A percentile compares a stretch with the other conserved stretches of the same genome.
Evolutionary conservation across 192 early-diverging fungal genomes (phyloP).

Genomic region (Umbelopsis vinacea): DNA sequence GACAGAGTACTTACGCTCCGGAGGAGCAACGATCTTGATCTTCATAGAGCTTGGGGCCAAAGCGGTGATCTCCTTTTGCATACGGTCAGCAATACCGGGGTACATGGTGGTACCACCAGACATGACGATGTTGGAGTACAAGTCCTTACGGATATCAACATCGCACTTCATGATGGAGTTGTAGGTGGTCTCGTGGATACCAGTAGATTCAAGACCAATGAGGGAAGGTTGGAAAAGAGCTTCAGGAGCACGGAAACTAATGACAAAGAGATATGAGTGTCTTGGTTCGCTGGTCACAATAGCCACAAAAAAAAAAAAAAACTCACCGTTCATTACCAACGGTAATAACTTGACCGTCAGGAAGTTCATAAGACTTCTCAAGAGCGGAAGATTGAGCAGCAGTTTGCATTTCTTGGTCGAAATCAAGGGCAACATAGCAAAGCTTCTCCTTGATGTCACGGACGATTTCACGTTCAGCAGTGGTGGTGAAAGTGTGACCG

Average conservation of each 20-base stretch:
- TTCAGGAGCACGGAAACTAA: slow-evolving; percentile 91
- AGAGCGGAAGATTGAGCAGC: slow-evolving; percentile 89
- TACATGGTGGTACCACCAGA: slow-evolving; percentile 93
- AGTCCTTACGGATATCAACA: slow-evolving; percentile 94
- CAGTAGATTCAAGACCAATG: slow-evolving; percentile 86
- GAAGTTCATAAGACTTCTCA: slow-evolving; percentile 97
- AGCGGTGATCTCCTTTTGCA: slow-evolving; percentile 96
- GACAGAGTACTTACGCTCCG: slow-evolving; percentile 98
- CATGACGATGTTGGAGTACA: slow-evolving; percentile 96
- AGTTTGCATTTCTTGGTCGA: slow-evolving; percentile 97
- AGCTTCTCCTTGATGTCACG: slow-evolving; percentile 99
- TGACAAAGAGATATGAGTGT: neutral
- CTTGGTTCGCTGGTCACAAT: neutral
- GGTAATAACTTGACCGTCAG: slow-evolving; percentile 98
- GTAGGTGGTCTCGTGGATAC: slow-evolving; percentile 97
- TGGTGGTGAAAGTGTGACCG: slow-evolving; percentile 94
- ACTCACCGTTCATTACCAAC: slow-evolving; percentile 90
- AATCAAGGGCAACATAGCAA: slow-evolving; percentile 97
- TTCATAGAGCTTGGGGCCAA: slow-evolving; percentile 94
- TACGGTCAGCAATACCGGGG: slow-evolving; percentile 94
- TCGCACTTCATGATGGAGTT: slow-evolving; percentile 98
- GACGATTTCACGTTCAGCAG: slow-evolving; percentile 96
- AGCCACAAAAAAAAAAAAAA: slow-evolving; percentile 6
- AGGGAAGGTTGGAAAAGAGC: slow-evolving; percentile 96
- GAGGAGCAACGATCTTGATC: slow-evolving; percentile 97